Base-by-base conservation (phyloP, 371 early-diverging fungal genomes). In the Circinella minor region DNA sequence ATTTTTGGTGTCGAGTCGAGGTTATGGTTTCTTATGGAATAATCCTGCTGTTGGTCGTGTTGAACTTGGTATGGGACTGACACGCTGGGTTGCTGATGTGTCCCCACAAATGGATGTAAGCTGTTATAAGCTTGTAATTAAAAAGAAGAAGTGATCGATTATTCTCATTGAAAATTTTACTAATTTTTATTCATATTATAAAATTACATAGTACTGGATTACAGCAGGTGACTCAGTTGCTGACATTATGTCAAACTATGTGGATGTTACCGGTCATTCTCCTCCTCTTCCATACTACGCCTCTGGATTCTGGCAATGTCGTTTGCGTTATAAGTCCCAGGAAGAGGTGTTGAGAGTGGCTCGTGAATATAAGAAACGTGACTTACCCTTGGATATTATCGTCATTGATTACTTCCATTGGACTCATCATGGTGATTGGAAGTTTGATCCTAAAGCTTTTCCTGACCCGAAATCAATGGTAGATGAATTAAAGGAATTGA, bases 221-320 rank as follows among this genome's bases (percentile, higher is more conserved):
- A 70, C 70, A 4, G 51, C 70, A 5, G 70, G 70, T 38, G 66
- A 64, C 37, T 61, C 65, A 1, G 61, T 61, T 14, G 55, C 65
- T 9, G 70, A 70, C 36, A 70, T 70, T 48, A 70, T 70, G 70
- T 57, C 65, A 38, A 70, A 70, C 47, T 70, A 70, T 48, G 70
- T 65, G 60, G 70, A 70, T 36, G 70, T 65, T n/a, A 70, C 70
- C 14, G 70, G 70, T 20, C 70, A 70, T 39, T 46, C 70, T 43
- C 70, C 70, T 61, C 65, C 66, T 17, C 65, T 70, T 55, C 70
- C 70, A 6, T 70, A 70, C 36, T 70, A 70, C 59, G 70, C 70
- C 0, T 70, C 70, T 34, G 70, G 70, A 20, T 70, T 70, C 70
- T 70, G 70, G 70, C 70, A 70, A 46, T 70, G 70, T 61, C 70